phyloP scores from a whole-genome alignment of 305 asterid genomes.

The Fraxinus sp. region DNA sequence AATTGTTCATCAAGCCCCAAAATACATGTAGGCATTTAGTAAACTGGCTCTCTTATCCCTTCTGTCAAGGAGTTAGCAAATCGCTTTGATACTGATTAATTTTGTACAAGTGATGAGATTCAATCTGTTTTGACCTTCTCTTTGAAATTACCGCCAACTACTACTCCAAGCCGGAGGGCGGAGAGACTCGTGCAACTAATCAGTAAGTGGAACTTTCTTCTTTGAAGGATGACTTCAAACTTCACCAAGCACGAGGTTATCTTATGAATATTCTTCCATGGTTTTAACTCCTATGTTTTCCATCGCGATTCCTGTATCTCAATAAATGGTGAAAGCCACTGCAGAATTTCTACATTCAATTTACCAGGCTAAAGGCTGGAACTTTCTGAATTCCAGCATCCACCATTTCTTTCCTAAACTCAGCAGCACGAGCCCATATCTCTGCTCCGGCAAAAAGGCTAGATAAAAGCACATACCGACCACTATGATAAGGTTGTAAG shows the following conservation, averaged over 20 bases:
- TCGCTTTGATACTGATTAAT: neutral
- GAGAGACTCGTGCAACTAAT: neutral
- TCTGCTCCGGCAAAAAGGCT: conserved; percentile 74
- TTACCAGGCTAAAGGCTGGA: conserved; percentile 38
- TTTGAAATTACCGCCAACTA: neutral
- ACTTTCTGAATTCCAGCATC: conserved; percentile 60
- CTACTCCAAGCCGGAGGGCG: neutral
- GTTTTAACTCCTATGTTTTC: neutral
- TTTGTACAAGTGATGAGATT: neutral
- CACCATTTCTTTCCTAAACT: conserved; percentile 62
- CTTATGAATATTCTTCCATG: neutral
- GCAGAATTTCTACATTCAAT: no score
- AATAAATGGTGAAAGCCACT: no score
- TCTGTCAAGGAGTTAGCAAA: neutral
- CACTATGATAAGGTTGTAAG: conserved; percentile 59
- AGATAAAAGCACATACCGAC: conserved; percentile 63
- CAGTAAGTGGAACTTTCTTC: neutral
- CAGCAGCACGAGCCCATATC: conserved; percentile 73
- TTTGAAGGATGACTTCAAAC: neutral
- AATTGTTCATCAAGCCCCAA: neutral
- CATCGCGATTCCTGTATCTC: no score
- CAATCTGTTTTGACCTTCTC: neutral
- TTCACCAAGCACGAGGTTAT: neutral
- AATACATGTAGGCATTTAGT: no score
- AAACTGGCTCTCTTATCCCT: neutral